Evolutionary conservation across 176 grass and related monocot genomes (phyloP), one percentile per base, ranked within the genome.

Genomic region (Ananas comosus): DNA sequence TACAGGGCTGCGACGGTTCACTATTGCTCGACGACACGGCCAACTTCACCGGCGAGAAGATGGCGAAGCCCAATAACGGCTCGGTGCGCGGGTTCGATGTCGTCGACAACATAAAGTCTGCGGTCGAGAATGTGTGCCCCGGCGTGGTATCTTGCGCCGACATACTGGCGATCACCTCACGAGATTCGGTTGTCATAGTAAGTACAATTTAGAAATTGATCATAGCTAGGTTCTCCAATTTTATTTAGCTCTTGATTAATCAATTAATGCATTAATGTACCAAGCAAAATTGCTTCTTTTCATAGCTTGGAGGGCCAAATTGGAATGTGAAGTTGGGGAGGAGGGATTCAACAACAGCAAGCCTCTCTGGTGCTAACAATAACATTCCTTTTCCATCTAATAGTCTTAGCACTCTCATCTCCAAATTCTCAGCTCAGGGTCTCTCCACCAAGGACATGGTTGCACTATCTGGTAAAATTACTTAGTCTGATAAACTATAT

Each of bases 271-370:
- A 42, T 42, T 8, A 42, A 42, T 42, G 33, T 42, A 42, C 33
- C 33, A 42, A 6, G 33, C 33, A 42, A 42, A 6, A 42, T 42
- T 1, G 33, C 1, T 42, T 42, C 7, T 42, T 42, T 52, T n/a
- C 50, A 19, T 9, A 81, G 49, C 78, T 88, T 51, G 88, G 85
- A 5, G 88, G 91, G 0, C 88, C 82, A 1, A 11, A 25, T 69
- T 91, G 88, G 88, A 29, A 73, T 48, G 88, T 91, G 48, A 91
- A 87, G 73, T 2, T 84, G 69, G 89, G 85, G 1, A 76, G 89
- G 68, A 91, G 81, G 52, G 90, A 94, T 66, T 89, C 90, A 10
- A 89, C 10, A 51, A 82, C 80, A 64, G 90, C 90, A 69, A 94
- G 83, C 72, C 68, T 78, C 51, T 24, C 5, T 22, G 54, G 14